Evolutionary conservation across 768 basidiomycete genomes (phyloP), one percentile per base, ranked within the genome.

Genomic region (Rhodotorula graminis): DNA sequence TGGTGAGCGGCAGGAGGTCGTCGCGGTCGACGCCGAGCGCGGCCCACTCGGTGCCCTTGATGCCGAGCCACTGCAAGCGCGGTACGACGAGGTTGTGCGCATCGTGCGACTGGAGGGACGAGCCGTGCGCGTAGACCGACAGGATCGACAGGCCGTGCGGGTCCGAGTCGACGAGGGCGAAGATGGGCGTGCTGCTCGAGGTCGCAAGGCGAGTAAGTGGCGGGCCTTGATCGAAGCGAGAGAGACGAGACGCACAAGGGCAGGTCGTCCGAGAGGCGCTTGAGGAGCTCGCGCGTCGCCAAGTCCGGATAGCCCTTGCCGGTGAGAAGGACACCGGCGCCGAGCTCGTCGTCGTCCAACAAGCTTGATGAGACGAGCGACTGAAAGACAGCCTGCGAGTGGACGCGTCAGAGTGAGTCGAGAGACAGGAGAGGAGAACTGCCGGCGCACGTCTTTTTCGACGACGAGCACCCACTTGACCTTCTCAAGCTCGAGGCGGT

Each of bases 231-330:
- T n/a, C 2, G 11, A 31, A 23, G 19, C 27, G 44, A 59, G 31
- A 18, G 23, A 11, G 25, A n/a, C 23, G 50, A 40, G 40, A 50
- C 64, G 23, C 19, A 70, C 64, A 37, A 27, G 4, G 89, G 88
- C 29, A 92, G 84, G 47, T 85, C 85, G 52, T 88, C 85, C 2
- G 89, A 85, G 6, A 98, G 83, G 0, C 85, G 86, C 69, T 87
- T 87, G 58, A 94, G 86, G 14, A 98, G 84, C 74, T 94, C 88
- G 14, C 93, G 85, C 1, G 96, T 95, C 6, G 93, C 89, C 9
- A 96, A 81, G 79, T 99, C 96, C 0, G 96, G 96, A 81, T 95
- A 98, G 6, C 96, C 96, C 80, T 96, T 98, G 0, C 96, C 96
- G 16, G 79, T 79, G 44, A 80, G 46, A 21, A 80, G 44, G 23